Percentiles rank a stretch among this genome's conserved stretches.
Evolutionary conservation across 177 flowering plant genomes (phyloP).

Genomic region (Vitis hybrid): DNA sequence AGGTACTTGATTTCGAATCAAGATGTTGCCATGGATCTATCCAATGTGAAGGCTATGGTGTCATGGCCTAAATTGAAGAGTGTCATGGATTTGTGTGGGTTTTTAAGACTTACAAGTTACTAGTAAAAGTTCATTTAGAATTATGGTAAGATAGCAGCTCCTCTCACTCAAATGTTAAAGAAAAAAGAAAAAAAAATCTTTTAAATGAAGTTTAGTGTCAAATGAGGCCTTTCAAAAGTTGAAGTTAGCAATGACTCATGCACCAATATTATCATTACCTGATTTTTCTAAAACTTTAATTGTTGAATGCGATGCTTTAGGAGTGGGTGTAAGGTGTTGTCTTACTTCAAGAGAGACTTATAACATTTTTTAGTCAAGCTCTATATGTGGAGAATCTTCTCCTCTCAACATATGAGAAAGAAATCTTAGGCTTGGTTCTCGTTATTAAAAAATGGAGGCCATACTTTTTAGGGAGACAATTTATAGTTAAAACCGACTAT

Average conservation of each 20-base stretch:
- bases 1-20: background rate
- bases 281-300: background rate
- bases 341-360: background rate
- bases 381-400: background rate
- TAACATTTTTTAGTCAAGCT: background rate
- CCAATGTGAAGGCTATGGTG: background rate
- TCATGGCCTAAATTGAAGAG: background rate
- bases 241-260: background rate
- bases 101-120: constrained; percentile 5
- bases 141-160: background rate
- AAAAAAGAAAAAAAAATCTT: background rate
- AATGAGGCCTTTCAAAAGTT: background rate
- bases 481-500: constrained; percentile 6
- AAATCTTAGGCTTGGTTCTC: background rate
- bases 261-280: constrained; percentile 5
- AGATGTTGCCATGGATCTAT: background rate
- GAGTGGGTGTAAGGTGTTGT: background rate
- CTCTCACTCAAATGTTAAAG: background rate
- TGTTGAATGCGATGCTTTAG: constrained; percentile 5
- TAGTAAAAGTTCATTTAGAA: background rate
- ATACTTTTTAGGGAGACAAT: constrained; percentile 9
- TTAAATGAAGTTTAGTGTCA: background rate
- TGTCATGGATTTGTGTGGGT: background rate
- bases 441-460: constrained; percentile 13
- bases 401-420: constrained; percentile 15